Conservation (phyloP, 2,329 filamentous ascomycete species). For the Rhynchosporium graminicola region DNA sequence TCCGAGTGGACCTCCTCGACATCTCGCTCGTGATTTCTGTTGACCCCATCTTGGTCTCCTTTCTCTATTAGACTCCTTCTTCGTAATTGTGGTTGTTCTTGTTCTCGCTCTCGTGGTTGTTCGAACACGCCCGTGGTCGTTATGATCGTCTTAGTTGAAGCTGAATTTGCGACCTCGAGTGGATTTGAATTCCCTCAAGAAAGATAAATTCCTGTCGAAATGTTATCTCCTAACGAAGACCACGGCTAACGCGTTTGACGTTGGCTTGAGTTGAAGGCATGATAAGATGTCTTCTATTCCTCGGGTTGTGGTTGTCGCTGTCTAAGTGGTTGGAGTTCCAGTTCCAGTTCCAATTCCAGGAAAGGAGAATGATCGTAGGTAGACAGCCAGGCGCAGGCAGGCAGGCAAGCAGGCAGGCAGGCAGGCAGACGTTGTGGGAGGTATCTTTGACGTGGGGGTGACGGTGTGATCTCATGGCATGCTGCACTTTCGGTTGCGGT, state of each 20-base stretch:
- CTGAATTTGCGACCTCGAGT: background rate
- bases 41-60: constrained; percentile 18
- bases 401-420: constrained; percentile 1
- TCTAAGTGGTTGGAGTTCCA: background rate
- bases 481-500: background rate
- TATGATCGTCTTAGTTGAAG: background rate
- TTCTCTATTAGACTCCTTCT: constrained; percentile 14
- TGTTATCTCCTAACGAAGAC: constrained; percentile 26
- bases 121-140: background rate
- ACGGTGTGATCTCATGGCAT: constrained; percentile 9
- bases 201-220: background rate
- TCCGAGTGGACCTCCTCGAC: constrained; percentile 32
- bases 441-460: background rate
- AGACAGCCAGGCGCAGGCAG: no score
- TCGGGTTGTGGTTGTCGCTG: background rate
- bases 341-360: background rate
- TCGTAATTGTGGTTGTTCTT: background rate
- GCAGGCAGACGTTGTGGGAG: background rate
- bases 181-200: background rate
- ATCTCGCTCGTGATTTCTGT: constrained; percentile 20
- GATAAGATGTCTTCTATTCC: constrained; percentile 25
- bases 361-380: background rate
- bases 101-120: background rate
- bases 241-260: constrained; percentile 20
- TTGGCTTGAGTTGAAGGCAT: constrained; percentile 27